phyloP scores from a whole-genome alignment of 169 alveolate genomes.

The Neospora caninum region DNA sequence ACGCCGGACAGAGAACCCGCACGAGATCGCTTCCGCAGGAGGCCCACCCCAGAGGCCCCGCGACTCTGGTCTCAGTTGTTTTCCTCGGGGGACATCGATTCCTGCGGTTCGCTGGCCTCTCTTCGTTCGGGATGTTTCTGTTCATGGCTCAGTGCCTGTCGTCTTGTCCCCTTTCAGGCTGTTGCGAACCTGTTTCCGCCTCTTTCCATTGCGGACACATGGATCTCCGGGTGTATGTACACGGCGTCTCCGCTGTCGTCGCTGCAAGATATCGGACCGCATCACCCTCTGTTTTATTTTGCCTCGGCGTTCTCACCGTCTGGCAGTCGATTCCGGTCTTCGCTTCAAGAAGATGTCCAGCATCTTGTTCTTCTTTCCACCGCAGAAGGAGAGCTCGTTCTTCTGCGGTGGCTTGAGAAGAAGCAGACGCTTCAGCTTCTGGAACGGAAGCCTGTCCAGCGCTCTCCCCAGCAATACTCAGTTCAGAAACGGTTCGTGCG shows the following conservation, averaged over 20 bases:
- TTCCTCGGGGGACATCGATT: too few species aligned
- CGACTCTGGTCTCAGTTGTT: too few species aligned
- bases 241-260: slow-evolving; percentile 50
- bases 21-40: too few species aligned
- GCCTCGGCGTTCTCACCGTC: neutral
- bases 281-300: slow-evolving; percentile 11
- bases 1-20: too few species aligned
- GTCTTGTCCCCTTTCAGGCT: neutral
- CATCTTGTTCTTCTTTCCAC: slow-evolving; percentile 57
- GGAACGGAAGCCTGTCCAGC: neutral
- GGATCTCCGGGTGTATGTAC: slow-evolving; percentile 66
- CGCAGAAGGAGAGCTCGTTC: slow-evolving; percentile 41
- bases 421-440: neutral
- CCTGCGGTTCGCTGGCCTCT: too few species aligned
- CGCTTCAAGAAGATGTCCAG: slow-evolving; percentile 52
- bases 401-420: slow-evolving; percentile 46
- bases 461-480: neutral
- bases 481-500: neutral
- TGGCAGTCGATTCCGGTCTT: neutral
- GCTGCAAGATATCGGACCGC: neutral
- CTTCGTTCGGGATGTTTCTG: too few species aligned
- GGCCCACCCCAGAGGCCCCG: too few species aligned
- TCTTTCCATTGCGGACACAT: slow-evolving; percentile 32
- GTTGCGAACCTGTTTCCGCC: neutral
- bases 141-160: too few species aligned